Conservation (phyloP, 2,329 filamentous ascomycete species). For the Trichoderma sp. region DNA sequence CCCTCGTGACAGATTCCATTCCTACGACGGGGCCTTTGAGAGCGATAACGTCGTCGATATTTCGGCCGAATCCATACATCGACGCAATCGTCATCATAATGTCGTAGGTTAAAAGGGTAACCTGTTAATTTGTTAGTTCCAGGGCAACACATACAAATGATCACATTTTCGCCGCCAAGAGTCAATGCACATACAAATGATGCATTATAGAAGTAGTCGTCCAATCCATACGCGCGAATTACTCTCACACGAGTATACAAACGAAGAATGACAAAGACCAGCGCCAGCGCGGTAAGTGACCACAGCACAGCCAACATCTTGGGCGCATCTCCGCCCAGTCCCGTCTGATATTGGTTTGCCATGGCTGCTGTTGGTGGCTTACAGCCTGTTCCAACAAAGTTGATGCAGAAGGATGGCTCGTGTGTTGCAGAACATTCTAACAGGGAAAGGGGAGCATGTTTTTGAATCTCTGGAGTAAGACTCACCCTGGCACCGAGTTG, state of each 20-base stretch:
- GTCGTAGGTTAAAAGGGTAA: background rate
- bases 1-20: background rate
- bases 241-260: background rate
- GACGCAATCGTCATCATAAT: background rate
- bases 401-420: background rate
- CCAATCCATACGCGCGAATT: background rate
- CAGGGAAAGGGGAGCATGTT: background rate
- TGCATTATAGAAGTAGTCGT: background rate
- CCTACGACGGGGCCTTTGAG: background rate
- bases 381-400: background rate
- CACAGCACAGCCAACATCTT: background rate
- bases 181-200: background rate
- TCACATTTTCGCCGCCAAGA: background rate
- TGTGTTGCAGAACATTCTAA: background rate
- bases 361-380: background rate
- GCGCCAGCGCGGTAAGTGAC: background rate
- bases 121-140: background rate
- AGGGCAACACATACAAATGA: background rate
- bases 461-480: background rate
- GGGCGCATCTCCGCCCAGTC: background rate
- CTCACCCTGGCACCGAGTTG: background rate
- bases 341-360: background rate
- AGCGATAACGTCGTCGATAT: background rate
- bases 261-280: background rate
- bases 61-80: background rate